Conservation (phyloP, 225 moss, liverwort and hornwort genomes). For the Pseudisothecium myosuroides region DNA sequence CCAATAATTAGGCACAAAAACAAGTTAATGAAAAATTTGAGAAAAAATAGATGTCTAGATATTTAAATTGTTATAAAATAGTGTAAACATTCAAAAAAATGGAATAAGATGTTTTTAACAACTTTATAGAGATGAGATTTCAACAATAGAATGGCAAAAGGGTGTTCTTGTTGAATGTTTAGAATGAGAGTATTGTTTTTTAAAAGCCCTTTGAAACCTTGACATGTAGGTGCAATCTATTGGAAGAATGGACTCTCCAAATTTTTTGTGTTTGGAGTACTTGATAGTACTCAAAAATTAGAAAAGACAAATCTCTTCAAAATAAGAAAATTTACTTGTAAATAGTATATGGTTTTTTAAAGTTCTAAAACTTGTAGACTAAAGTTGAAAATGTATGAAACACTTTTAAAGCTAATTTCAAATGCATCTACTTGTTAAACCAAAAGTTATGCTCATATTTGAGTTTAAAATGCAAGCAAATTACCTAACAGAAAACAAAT, state of each 20-base stretch:
- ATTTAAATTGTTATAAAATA: neutral
- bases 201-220: accelerated
- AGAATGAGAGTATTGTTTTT: neutral
- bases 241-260: neutral
- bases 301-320: neutral
- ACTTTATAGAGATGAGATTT: neutral
- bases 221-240: neutral
- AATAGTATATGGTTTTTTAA: neutral
- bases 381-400: neutral
- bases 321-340: neutral
- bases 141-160: neutral
- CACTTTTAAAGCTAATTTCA: neutral
- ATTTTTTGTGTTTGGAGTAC: accelerated
- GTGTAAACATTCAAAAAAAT: neutral
- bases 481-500: accelerated
- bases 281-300: accelerated
- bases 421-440: neutral
- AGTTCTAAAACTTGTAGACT: neutral
- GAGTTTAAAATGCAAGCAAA: accelerated
- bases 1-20: neutral
- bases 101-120: neutral
- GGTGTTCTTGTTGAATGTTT: neutral
- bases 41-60: neutral
- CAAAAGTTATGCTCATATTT: neutral
- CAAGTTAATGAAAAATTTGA: neutral